phyloP scores from a whole-genome alignment of 257 asterid genomes.

The Ehretia macrophylla region DNA sequence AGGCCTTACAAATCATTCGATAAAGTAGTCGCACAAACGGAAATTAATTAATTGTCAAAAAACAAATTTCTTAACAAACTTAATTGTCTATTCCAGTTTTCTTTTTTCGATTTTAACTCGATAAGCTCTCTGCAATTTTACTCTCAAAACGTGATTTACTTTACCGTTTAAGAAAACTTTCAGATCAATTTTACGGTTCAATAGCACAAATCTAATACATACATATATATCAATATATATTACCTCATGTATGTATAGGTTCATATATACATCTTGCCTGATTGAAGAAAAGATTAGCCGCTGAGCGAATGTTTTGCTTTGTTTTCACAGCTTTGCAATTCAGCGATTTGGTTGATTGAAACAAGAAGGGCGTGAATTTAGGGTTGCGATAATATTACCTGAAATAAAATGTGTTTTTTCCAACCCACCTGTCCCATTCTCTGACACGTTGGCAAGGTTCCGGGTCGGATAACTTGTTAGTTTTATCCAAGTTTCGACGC shows the following conservation, averaged over 20 bases:
- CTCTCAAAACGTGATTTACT: not conserved
- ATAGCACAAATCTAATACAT: not conserved
- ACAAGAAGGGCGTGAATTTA: slow-evolving; percentile 7
- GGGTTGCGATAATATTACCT: slow-evolving; percentile 10
- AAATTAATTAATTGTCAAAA: no score
- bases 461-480: not conserved
- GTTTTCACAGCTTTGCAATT: not conserved
- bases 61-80: not conserved
- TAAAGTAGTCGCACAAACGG: no score
- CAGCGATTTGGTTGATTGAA: slow-evolving; percentile 4
- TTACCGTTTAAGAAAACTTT: not conserved
- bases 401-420: not conserved
- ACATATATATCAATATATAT: no score
- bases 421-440: not conserved
- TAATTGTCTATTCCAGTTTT: not conserved
- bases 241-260: no score
- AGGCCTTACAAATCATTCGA: no score
- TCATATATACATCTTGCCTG: slow-evolving; percentile 21
- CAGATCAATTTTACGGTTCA: not conserved
- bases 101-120: no score
- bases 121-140: not conserved
- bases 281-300: slow-evolving; percentile 1
- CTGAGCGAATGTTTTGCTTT: not conserved
- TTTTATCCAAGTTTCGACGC: no score
- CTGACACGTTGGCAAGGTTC: slow-evolving; percentile 6